phyloP scores from a whole-genome alignment of 1,139 yeast species.

The Blastobotrys malaysiensis region DNA sequence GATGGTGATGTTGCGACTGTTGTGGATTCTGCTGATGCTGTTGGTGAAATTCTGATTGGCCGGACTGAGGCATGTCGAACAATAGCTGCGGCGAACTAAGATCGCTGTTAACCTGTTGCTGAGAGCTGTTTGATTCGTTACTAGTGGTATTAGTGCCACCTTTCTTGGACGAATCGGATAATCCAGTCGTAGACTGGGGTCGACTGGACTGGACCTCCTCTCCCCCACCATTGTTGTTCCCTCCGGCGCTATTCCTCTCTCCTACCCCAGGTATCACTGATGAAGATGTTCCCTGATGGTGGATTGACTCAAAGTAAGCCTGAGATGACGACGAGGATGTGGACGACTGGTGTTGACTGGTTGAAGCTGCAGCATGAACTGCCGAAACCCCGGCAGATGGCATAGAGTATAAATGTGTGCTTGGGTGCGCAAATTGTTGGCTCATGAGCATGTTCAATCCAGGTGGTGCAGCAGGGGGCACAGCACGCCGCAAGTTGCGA shows the following conservation, averaged over 20 bases:
- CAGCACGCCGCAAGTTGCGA: background rate
- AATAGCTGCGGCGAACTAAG: constrained; percentile 6
- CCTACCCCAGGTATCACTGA: background rate
- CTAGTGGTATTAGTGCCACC: background rate
- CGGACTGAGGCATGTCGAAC: constrained; percentile 6
- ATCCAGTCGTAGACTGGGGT: background rate
- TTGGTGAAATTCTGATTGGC: constrained; percentile 9
- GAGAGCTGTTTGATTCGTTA: background rate
- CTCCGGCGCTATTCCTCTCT: background rate
- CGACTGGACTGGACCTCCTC: background rate
- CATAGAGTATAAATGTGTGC: constrained; percentile 9
- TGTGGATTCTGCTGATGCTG: constrained; percentile 9
- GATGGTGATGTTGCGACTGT: background rate
- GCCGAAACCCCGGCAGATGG: constrained; percentile 11
- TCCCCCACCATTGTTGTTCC: background rate
- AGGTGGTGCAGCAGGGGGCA: background rate
- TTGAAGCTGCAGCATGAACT: constrained; percentile 12
- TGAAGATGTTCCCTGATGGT: background rate
- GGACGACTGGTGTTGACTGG: background rate
- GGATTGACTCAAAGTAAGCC: background rate
- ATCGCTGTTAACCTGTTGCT: constrained; percentile 1
- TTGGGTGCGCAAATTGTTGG: constrained; percentile 7
- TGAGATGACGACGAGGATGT: background rate
- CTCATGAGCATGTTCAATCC: background rate
- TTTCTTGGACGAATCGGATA: background rate